Base-by-base conservation (phyloP, 805 yeast species). In the Zygosaccharomyces bisporus region DNA sequence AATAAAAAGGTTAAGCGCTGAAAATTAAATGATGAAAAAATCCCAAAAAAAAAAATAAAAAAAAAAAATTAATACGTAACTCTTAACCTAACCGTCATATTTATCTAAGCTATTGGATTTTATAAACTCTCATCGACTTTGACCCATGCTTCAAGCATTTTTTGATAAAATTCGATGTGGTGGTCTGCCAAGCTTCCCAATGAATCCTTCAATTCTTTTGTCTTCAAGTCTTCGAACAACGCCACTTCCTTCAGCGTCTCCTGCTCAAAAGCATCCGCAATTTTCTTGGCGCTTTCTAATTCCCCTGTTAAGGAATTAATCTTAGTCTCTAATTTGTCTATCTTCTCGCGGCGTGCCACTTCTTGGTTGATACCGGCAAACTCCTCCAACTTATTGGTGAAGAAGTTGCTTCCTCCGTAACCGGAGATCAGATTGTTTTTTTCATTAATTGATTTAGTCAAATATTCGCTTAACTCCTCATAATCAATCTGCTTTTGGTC, bases 401-500 rank as follows among this genome's bases (percentile, higher is more conserved):
- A 64, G 54, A 75, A 78, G 45, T 75, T 75, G 18, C 74, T 64
- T 9, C 77, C 74, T 7, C 73, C 69, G 25, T 81, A 79, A 4
- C 77, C 77, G 8, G 80, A 69, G 45, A 74, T 63, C 17, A 79
- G 59, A 3, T 70, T 66, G 46, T 75, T 76, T 53, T 80, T 79
- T 53, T 91, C 98, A 31, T 69, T 68, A 39, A 76, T 73, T 0
- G 95, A 80, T 56, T 86, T 84, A 32, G 74, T 72, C 44, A 89
- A 69, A 66, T 91, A 91, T 43, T 85, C 95, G 31, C 79, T 77
- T 34, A 91, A 70, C 41, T 86, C 95, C 60, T 93, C 97, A 57
- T 83, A 82, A 62, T 91, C 99, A 20, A 91, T 77, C 55, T 86
- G 90, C 63, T 90, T 90, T 60, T 88, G 89, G 58, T 91, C 98